Conservation (phyloP, 2,329 filamentous ascomycete genomes). For the Coleophoma eucalyptorum region DNA sequence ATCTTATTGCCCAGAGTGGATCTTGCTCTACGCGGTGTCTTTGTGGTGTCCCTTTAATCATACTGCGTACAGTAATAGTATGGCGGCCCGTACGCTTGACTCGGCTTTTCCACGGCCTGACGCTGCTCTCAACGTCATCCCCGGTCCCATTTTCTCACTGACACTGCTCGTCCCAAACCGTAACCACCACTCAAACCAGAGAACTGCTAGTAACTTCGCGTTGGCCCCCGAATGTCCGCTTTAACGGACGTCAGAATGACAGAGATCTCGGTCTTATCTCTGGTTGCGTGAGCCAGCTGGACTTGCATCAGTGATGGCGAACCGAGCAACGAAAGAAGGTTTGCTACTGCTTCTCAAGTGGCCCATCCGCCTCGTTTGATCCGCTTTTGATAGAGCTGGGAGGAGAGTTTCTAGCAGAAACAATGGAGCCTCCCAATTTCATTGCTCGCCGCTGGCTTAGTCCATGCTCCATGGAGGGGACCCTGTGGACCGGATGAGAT, state of each 20-base stretch:
- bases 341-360: background rate
- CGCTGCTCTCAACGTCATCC: constrained; percentile 14
- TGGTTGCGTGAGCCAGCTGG: background rate
- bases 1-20: background rate
- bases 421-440: constrained; percentile 17
- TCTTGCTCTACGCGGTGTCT: constrained; percentile 1
- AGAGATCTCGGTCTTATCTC: constrained; percentile 12
- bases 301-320: no score
- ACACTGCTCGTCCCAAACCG: no score
- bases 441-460: background rate
- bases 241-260: background rate
- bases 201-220: constrained; percentile 1
- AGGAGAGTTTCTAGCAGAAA: constrained; percentile 1
- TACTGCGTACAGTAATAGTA: background rate
- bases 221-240: constrained; percentile 9
- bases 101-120: constrained; percentile 13
- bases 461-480: background rate
- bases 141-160: background rate
- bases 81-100: background rate
- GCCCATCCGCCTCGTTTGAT: background rate
- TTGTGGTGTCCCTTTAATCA: background rate
- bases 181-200: background rate
- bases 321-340: background rate
- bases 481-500: constrained; percentile 1
- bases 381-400: constrained; percentile 1